Base-by-base conservation (phyloP, 306 rosid genomes). In the Boehmeria nivea region DNA sequence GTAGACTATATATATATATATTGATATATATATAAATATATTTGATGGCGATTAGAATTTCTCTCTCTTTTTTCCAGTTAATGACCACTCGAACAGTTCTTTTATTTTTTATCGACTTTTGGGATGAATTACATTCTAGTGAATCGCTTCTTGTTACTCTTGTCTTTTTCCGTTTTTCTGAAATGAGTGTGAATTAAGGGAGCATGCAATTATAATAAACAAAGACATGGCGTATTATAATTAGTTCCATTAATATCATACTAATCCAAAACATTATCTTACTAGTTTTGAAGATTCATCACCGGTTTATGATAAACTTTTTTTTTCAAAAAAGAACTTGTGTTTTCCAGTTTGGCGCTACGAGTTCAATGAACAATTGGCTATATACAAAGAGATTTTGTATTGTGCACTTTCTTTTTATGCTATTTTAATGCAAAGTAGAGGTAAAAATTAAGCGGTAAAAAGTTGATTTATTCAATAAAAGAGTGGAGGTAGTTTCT, bases 41-140 rank as follows among this genome's bases (percentile, higher is more conserved):
- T n/a, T n/a, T n/a, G n/a, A n/a, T 26, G 19, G 19, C 20, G 15
- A 23, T 16, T 14, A 26, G 4, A 2, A 2, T 6, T 45, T 51
- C 36, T 31, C 2, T 31, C 9, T 31, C 5, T 51, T 16, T 27
- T 25, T 25, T 15, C 53, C 17, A 21, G 8, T 6, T 22, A 26
- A 24, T 2, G 21, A 25, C n/a, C 56, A 51, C 37, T 51, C 14
- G 20, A 24, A 22, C 38, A 45, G 21, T 45, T 45, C 24, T 20
- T 12, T 10, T 45, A 17, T 17, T 45, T 45, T 22, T 45, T 27
- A 24, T 27, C 21, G 0, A 8, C 20, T 25, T 51, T 15, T 27
- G 56, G 18, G 56, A 51, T 27, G 38, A 51, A 27, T 51, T 51
- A 36, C 38, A 27, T 26, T 51, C 56, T 26, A 27, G n/a, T 15